Evolutionary conservation across 495 filamentous ascomycete species (phyloP).

Genomic region (Lasiosphaeriaceae sp.): DNA sequence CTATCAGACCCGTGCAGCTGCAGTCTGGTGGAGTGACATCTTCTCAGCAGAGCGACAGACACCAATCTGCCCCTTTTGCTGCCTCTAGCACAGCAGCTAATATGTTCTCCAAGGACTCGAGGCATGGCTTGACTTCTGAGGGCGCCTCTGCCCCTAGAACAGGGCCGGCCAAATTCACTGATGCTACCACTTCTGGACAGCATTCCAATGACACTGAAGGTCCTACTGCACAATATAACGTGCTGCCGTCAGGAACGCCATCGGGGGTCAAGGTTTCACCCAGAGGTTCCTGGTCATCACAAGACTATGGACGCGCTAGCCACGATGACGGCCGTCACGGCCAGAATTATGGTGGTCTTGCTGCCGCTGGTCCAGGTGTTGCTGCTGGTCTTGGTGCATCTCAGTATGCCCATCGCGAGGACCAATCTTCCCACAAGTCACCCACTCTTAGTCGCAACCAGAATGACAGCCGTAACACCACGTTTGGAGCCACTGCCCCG

Average conservation of each 20-base stretch:
- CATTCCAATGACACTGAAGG: background rate
- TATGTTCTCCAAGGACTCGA: no score
- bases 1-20: no score
- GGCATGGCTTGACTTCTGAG: no score
- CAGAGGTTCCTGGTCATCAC: background rate
- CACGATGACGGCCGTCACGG: background rate
- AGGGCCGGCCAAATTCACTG: background rate
- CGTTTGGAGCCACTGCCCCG: background rate
- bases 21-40: background rate
- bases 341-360: background rate
- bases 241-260: constrained; percentile 20
- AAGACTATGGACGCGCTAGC: background rate
- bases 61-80: no score
- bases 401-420: no score
- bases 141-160: background rate
- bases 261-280: constrained; percentile 23
- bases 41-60: constrained; percentile 5
- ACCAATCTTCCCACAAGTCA: no score
- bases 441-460: no score
- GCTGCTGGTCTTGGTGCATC: no score
- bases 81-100: background rate
- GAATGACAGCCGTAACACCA: no score
- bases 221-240: constrained; percentile 15
- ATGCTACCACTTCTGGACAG: background rate
- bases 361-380: no score